Conservation (phyloP, 331 rosid genomes). For the Rhamnella rubrinervis region DNA sequence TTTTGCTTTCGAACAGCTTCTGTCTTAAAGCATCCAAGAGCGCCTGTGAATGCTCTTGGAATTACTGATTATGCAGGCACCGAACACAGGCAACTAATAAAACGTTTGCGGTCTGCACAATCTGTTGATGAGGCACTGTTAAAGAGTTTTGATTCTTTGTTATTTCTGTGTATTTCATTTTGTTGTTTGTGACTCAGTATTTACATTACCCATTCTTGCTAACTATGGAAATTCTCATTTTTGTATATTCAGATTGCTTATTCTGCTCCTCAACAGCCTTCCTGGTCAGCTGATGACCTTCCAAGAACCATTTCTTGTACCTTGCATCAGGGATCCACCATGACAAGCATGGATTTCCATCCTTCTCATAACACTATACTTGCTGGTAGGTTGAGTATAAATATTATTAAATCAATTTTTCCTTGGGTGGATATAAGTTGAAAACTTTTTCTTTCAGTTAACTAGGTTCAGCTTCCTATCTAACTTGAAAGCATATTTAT, state of each 20-base stretch:
- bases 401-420: neutral
- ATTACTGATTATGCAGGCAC: conserved; percentile 43
- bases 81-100: conserved; percentile 46
- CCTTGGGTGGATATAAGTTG: neutral
- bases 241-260: conserved; percentile 29
- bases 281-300: conserved; percentile 43
- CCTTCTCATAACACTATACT: conserved; percentile 50
- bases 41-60: conserved; percentile 45
- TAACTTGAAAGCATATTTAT: conserved; percentile 22
- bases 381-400: conserved; percentile 34
- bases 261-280: conserved; percentile 38
- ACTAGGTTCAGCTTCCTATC: conserved; percentile 1
- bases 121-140: conserved; percentile 51
- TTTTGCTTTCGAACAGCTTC: conserved; percentile 36
- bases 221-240: conserved; percentile 5
- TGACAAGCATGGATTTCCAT: conserved; percentile 58
- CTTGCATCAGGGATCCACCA: conserved; percentile 35
- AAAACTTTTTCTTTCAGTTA: neutral
- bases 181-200: neutral
- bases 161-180: conserved; percentile 1
- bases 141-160: conserved; percentile 22
- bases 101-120: conserved; percentile 51
- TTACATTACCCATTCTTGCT: neutral
- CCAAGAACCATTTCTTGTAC: conserved; percentile 43
- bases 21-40: conserved; percentile 49